phyloP scores from a whole-genome alignment of 495 filamentous ascomycete species.

The Polyplosphaeria fusca region DNA sequence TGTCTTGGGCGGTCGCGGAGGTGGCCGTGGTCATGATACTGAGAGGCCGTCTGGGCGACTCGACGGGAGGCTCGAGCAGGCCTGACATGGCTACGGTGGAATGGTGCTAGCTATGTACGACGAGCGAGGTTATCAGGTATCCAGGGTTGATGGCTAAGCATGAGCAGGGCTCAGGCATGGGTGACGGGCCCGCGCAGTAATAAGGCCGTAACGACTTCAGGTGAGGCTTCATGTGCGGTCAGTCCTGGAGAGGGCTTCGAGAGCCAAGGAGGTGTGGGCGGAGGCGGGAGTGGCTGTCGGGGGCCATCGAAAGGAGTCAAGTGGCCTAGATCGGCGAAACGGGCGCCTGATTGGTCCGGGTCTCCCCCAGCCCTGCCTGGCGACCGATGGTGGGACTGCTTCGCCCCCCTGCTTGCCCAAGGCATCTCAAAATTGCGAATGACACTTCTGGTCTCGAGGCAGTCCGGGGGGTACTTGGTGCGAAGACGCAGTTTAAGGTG shows the following conservation, averaged over 20 bases:
- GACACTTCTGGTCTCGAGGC: neutral
- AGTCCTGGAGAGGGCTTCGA: neutral
- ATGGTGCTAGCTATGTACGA: neutral
- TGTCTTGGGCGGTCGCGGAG: constrained; percentile 19
- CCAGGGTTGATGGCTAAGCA: neutral
- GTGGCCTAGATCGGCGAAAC: neutral
- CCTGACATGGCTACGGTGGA: neutral
- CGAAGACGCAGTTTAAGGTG: constrained; percentile 8
- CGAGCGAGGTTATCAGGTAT: neutral
- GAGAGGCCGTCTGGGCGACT: constrained; percentile 13
- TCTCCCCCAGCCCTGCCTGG: neutral
- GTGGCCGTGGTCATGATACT: constrained; percentile 30
- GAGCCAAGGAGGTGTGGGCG: constrained; percentile 13
- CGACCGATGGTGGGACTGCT: neutral
- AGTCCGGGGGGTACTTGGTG: neutral
- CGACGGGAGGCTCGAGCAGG: constrained; percentile 27
- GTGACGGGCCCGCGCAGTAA: constrained; percentile 10
- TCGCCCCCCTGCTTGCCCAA: constrained; percentile 10
- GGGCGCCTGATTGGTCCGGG: constrained; percentile 1
- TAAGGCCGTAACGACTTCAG: constrained; percentile 6
- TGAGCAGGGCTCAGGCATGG: neutral
- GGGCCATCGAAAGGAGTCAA: constrained; percentile 16
- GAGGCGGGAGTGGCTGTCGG: constrained; percentile 26
- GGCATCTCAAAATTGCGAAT: neutral
- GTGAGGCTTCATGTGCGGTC: constrained; percentile 15